Evolutionary conservation across 495 filamentous ascomycete genomes (phyloP), one percentile per base, ranked within the genome.

Genomic region (Aspergillus leporis): DNA sequence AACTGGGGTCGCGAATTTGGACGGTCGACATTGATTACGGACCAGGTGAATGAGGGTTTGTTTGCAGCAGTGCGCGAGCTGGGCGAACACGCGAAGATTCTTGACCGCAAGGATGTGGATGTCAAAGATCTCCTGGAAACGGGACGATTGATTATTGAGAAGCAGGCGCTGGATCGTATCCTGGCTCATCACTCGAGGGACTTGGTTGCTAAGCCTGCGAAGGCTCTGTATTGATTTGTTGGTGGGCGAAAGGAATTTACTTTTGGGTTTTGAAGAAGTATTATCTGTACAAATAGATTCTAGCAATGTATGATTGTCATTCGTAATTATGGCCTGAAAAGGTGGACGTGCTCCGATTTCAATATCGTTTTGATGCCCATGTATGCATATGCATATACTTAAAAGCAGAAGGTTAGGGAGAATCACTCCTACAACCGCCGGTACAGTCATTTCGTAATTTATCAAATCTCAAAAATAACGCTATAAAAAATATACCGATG

Each of bases 41-140:
- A 70, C n/a, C 51, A 59, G 38, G 52, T 61, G 46, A 60, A 77
- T 53, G 51, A 80, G 68, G 51, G 79, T 68, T 55, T 83, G 55
- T 73, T 74, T 47, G 67, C 63, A 6, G 66, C 68, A 48, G 70
- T 94, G 65, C 78, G 79, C 31, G 77, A 82, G 32, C 77, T 86
- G 51, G 79, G 81, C n/a, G 75, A 82, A 61, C 81, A 87, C 60
- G 91, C 88, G 12, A 83, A 83, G 57, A 85, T 87, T n/a, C 66
- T 90, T 70, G 79, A 82, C 61, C 76, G 84, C 56, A 73, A 72
- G 14, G 90, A 97, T 62, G 88, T 97, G 41, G 93, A 97, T 81
- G 92, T 97, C 41, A 97, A 97, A 81, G 88, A 96, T 74, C 72
- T 97, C 58, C 68, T 98, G 67, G 90, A 94, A 78, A 84, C 89